phyloP scores from a whole-genome alignment of 75 land plant genomes.

The Selaginella moellendorffii region DNA sequence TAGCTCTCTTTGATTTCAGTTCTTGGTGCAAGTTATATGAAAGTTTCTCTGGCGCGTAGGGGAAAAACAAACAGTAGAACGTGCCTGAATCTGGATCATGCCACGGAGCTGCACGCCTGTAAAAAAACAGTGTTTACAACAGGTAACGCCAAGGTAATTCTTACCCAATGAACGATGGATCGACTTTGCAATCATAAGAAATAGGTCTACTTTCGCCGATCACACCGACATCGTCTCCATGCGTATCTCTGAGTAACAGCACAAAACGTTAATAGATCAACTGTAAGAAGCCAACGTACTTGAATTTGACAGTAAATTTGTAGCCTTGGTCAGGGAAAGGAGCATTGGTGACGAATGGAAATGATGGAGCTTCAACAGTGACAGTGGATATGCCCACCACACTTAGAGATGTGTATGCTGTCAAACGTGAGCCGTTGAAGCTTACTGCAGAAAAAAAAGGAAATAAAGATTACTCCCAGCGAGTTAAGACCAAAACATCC shows the following conservation, averaged over 20 bases:
- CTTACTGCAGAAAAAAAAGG: conserved; percentile 27
- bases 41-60: conserved; percentile 61
- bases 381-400: conserved; percentile 37
- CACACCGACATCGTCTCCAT: conserved; percentile 24
- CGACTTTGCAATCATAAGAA: conserved; percentile 50
- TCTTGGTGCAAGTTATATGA: conserved; percentile 16
- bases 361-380: conserved; percentile 30
- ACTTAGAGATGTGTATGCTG: conserved; percentile 47
- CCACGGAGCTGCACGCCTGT: conserved; percentile 65
- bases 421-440: conserved; percentile 38
- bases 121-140: neutral
- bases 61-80: conserved; percentile 60
- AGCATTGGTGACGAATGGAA: conserved; percentile 47
- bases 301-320: conserved; percentile 53
- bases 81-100: conserved; percentile 36
- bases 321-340: conserved; percentile 51
- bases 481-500: neutral
- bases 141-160: neutral
- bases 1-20: conserved; percentile 16
- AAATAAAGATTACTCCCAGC: neutral
- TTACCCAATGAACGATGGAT: conserved; percentile 78
- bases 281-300: conserved; percentile 26
- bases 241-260: conserved; percentile 25
- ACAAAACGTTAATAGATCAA: neutral
- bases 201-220: conserved; percentile 17